A percentile compares a stretch with the other conserved stretches of the same genome.
phyloP scores from a whole-genome alignment of 108 stramenopile species.

The Aurantiochytrium sp. region DNA sequence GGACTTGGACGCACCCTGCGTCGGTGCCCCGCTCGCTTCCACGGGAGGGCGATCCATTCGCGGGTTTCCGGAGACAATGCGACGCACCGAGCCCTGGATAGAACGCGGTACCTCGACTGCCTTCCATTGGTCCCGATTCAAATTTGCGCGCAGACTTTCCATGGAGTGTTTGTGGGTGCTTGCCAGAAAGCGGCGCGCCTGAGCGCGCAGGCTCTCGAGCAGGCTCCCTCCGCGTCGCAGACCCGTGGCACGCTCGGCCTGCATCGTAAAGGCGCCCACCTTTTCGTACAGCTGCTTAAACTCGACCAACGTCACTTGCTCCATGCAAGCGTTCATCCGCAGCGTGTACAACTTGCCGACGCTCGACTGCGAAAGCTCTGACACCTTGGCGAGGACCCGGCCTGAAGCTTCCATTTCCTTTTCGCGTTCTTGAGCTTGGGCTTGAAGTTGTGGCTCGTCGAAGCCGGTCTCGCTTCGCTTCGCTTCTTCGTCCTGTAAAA shows the following conservation, averaged over 20 bases:
- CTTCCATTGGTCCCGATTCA: background rate
- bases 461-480: too few species aligned
- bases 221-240: background rate
- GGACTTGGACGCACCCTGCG: background rate
- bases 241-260: background rate
- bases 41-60: background rate
- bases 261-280: background rate
- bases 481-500: background rate
- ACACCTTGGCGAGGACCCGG: background rate
- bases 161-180: background rate
- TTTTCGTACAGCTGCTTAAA: constrained; percentile 15
- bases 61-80: background rate
- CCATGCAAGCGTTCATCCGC: background rate
- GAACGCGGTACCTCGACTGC: background rate
- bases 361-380: background rate
- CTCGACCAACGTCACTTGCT: background rate
- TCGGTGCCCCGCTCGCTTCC: background rate
- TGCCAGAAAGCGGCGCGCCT: background rate
- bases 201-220: background rate
- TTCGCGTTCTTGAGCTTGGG: too few species aligned
- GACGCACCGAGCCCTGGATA: background rate
- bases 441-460: too few species aligned
- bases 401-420: background rate
- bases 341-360: background rate
- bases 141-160: background rate